Base-by-base conservation (phyloP, 805 yeast genomes). In the Pichia eremophila region DNA sequence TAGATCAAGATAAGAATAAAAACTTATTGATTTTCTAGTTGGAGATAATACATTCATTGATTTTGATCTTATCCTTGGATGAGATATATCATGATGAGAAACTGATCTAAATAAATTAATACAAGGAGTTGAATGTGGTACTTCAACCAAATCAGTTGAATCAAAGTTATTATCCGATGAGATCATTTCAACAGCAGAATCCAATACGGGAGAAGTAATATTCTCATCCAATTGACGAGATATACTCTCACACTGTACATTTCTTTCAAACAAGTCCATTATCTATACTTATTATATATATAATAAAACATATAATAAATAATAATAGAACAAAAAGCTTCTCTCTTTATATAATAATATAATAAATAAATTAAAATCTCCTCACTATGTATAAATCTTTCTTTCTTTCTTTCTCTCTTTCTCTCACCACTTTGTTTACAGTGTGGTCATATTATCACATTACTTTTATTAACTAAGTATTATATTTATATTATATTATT, bases 121-220 rank as follows among this genome's bases (percentile, higher is more conserved):
- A 1, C 49, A 45, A 9, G 54, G 46, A 11, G 31, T 17, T 6
- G 50, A 25, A 45, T 56, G 62, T 17, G 67, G 64, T n/a, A 59
- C 56, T 43, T 64, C 58, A 19, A 86, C 79, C 65, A 87, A 77
- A 50, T 85, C 90, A 14, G 85, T 79, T 46, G 76, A 73, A 54
- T 84, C 83, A 50, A 88, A 73, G 56, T 83, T 77, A 11, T 66
- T 57, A 56, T 79, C 80, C 4, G 25, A 22, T 14, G 81, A 75
- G 40, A 80, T 71, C 36, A 85, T 69, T 50, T 83, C 78, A 18
- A 81, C 74, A 5, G 93, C 77, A 9, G 95, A 87, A 57, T 86
- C 95, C 55, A 87, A 69, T 8, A 86, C 86, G 0, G 96, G 90
- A 2, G 95, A 85, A 19, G 87, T 85, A 54, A 66, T 77, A 63